Evolutionary conservation across 179 eudicot genomes (phyloP), one percentile per base, ranked within the genome.

Genomic region (Amaranthus tricolor): DNA sequence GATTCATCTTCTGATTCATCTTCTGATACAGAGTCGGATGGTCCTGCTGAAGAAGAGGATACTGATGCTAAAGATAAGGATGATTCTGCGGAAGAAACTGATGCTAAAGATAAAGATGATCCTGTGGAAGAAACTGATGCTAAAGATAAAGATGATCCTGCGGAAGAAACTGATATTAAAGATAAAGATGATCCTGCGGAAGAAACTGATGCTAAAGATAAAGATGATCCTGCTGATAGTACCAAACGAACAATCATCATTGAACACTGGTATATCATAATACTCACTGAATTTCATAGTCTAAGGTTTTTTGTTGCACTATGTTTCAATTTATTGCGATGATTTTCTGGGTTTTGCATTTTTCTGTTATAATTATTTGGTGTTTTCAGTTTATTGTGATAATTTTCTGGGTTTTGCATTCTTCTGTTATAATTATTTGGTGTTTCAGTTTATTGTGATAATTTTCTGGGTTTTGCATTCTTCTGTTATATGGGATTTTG

Each of bases 201-300:
- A 15, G 54, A 48, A 14, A 16, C 10, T 24, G 49, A 5, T 6
- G 62, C 43, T 10, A 45, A 17, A 20, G 63, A 56, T 14, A 17
- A 57, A 43, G 74, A 49, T 6, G 49, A 47, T 17, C 50, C 7
- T 6, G 40, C 16, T 7, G 50, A 21, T 11, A 0, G 53, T 13
- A 66, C 61, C 40, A 31, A 31, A 31, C 40, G 40, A 31, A 78
- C 76, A 24, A 31, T 72, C 43, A 16, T 74, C 48, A 45, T 73
- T 54, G 77, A 78, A n/a, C 69, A 64, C 73, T 66, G 81, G 77
- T 78, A 78, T 45, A 1, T 13, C 40, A 31, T 31, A 31, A 31
- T 31, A 31, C 4, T 31, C 40, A 31, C 40, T 31, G 40, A 31
- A 31, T 31, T 31, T 31, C 2, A 31, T 31, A 31, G 2, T 31